Base-by-base conservation (phyloP, 345 rosid genomes). In the Brassica nigra region DNA sequence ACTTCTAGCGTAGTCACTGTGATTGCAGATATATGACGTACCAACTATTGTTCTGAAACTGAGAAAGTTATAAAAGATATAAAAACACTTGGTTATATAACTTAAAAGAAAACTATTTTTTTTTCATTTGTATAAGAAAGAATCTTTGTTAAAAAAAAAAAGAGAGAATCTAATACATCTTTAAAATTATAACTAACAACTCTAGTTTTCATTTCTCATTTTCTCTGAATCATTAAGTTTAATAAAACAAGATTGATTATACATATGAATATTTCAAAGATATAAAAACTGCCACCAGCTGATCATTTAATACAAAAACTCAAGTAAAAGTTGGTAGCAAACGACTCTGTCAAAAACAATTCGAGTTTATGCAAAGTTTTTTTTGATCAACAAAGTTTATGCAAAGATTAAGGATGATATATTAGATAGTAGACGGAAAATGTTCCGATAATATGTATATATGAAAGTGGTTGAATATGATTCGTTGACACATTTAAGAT, bases 391-490 rank as follows among this genome's bases (percentile, higher is more conserved):
- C 44, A 37, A 74, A 74, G 71, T 52, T 65, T 3, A 23, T 52
- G 65, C 16, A 34, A 64, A n/a, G 42, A 12, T 52, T 47, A 69
- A 58, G 63, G 61, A 23, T 44, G 39, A 31, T 61, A 10, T 37
- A 16, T 14, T 42, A 52, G 18, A 52, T n/a, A 52, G 37, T 44
- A 47, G 8, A 61, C 18, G 54, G 27, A 77, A 39, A 18, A 4
- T 29, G 44, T 67, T 37, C 65, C 65, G 29, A 14, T 47, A 54
- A 23, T 33, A 54, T 54, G 61, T 54, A 54, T 16, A 54, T 54
- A 54, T 18, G 30, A 7, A 29, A 33, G 64, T 73, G 27, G 78
- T 44, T 61, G 78, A 79, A 78, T 65, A 73, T 18, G 42, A 73
- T 23, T 23, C 44, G 54, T 59, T 14, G 74, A 68, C 27, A 68